Evolutionary conservation across 805 yeast genomes (phyloP).

Genomic region (Wickerhamiella hasegawae): DNA sequence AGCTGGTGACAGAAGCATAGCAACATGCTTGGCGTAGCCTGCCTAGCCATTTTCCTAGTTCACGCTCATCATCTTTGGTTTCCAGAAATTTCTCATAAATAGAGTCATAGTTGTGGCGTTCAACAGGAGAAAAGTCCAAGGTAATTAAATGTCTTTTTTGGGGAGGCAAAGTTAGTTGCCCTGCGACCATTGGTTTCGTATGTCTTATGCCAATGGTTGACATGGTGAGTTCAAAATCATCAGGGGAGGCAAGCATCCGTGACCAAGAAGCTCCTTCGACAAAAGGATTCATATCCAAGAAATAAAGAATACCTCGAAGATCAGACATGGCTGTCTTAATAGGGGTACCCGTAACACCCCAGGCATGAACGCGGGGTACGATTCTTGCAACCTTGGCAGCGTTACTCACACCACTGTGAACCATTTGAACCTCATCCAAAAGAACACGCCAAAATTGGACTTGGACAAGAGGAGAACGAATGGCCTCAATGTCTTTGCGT

Average conservation of each 20-base stretch:
- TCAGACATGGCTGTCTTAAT: conserved; percentile 52
- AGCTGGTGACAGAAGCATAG: conserved; percentile 37
- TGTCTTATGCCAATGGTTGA: conserved; percentile 50
- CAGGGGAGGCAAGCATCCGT: conserved; percentile 19
- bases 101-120: conserved; percentile 66
- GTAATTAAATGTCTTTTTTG: conserved; percentile 58
- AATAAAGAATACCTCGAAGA: conserved; percentile 52
- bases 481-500: conserved; percentile 7
- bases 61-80: background rate
- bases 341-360: conserved; percentile 98
- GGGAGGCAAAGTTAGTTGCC: conserved; percentile 62
- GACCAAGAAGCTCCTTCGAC: conserved; percentile 30
- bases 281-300: conserved; percentile 55
- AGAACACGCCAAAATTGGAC: conserved; percentile 81
- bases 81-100: conserved; percentile 44
- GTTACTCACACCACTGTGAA: conserved; percentile 52
- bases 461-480: conserved; percentile 56
- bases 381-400: conserved; percentile 69
- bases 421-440: conserved; percentile 91
- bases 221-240: conserved; percentile 39
- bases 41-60: conserved; percentile 45
- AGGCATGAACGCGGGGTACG: conserved; percentile 73
- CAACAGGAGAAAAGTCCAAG: conserved; percentile 66
- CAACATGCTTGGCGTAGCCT: conserved; percentile 67
- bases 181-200: conserved; percentile 65